Evolutionary conservation across 129 eudicot species (phyloP).

Genomic region (Flaveria robusta): DNA sequence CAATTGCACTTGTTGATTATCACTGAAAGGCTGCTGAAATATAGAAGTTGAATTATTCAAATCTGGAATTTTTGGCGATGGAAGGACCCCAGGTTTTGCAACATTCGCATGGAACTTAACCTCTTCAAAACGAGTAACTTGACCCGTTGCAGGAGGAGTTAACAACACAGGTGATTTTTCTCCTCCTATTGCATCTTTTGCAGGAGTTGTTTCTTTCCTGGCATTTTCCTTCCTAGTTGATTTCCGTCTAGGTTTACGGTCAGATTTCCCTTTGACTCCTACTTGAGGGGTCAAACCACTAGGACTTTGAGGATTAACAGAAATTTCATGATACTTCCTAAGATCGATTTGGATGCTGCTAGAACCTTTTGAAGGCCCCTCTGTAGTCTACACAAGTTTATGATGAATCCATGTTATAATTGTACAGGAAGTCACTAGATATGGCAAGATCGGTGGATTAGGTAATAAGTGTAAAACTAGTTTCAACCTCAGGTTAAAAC

Average conservation of each 20-base stretch:
- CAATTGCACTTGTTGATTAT: constrained; percentile 90
- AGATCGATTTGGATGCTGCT: constrained; percentile 40
- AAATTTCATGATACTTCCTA: constrained; percentile 27
- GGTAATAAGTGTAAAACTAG: background rate
- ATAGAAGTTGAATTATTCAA: constrained; percentile 58
- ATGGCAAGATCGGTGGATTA: constrained; percentile 16
- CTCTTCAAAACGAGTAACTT: constrained; percentile 38
- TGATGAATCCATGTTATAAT: constrained; percentile 16
- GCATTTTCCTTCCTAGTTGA: constrained; percentile 50
- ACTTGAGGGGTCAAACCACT: constrained; percentile 31
- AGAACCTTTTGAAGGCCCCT: constrained; percentile 45
- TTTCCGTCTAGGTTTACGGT: constrained; percentile 71
- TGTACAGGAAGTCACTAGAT: constrained; percentile 4
- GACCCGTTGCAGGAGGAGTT: constrained; percentile 39
- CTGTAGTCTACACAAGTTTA: constrained; percentile 43
- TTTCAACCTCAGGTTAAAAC: background rate
- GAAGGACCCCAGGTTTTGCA: constrained; percentile 42
- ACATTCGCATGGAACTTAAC: constrained; percentile 32
- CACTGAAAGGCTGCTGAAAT: constrained; percentile 79
- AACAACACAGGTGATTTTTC: constrained; percentile 30
- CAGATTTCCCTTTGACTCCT: constrained; percentile 52
- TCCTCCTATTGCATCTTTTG: constrained; percentile 34
- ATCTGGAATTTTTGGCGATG: constrained; percentile 64
- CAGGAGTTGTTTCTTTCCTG: constrained; percentile 48
- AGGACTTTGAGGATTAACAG: constrained; percentile 42